Evolutionary conservation across 257 asterid genomes (phyloP), one percentile per base, ranked within the genome.

Genomic region (Petunia axillaris): DNA sequence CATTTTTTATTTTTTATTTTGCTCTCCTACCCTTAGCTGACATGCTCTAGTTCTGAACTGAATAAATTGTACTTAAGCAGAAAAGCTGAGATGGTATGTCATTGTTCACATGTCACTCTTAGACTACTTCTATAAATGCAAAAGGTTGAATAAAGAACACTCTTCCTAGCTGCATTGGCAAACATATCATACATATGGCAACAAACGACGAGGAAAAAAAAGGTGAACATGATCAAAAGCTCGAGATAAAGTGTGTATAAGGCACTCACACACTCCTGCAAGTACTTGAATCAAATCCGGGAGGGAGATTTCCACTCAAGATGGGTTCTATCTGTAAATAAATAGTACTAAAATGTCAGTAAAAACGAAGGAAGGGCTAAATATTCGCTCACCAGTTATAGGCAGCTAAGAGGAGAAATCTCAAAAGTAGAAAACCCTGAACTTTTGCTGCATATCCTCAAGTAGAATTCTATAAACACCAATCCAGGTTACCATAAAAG

Each of bases 201-300:
- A 57, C 36, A 57, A 57, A 7, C 63, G n/a, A 15, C 63, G n/a
- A 15, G 35, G n/a, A 57, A 2, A 57, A 1, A 55, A 57, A 15
- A 15, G 57, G 63, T 57, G 15, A 57, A 15, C 63, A 15, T 1
- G 36, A 57, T 5, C 25, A 6, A 10, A 15, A 25, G 16, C 10
- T 16, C 10, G 43, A 48, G 3, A 70, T 25, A 5, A 44, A 13
- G 8, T 25, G 64, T 67, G 25, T 70, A 64, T 58, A 78, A 82
- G 84, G 78, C 74, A 92, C 97, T 91, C 89, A 92, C 98, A 94
- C 98, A 78, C 97, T 91, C 90, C 97, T 94, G 90, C 98, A 92
- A 84, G 95, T 84, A 86, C 87, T 91, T 78, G 97, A 85, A 89
- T 94, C 97, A 59, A 94, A 94, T 40, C 98, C 96, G 80, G 97